Evolutionary conservation across 1,284 basidiomycete genomes (phyloP).

Genomic region (Ganoderma resinaceum): DNA sequence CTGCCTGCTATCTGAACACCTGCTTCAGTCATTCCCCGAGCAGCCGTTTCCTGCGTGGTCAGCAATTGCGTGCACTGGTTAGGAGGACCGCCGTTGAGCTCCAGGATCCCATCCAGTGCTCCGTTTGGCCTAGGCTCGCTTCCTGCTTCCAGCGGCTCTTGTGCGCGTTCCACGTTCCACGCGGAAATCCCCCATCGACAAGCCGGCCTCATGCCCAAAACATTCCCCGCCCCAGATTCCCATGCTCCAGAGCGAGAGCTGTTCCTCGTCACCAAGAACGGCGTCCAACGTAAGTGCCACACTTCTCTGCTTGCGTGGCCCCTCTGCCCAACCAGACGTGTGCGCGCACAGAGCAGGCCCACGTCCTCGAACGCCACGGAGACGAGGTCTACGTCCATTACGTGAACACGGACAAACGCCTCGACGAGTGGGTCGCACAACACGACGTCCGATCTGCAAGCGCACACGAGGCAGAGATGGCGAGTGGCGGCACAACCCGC

Average conservation of each 20-base stretch:
- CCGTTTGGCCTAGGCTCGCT: conserved; percentile 14
- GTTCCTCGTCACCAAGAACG: conserved; percentile 48
- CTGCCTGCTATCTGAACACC: background rate
- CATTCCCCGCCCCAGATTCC: conserved; percentile 32
- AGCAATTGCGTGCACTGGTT: background rate
- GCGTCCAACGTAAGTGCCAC: conserved; percentile 50
- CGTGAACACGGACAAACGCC: conserved; percentile 70
- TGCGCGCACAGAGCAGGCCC: conserved; percentile 49
- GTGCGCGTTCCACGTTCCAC: conserved; percentile 14
- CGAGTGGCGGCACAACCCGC: conserved; percentile 29
- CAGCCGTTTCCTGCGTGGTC: background rate
- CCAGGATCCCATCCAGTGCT: conserved; percentile 19
- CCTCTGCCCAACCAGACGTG: conserved; percentile 8
- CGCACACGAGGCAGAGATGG: conserved; percentile 29
- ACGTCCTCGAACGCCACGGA: conserved; percentile 55
- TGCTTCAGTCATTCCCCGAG: background rate
- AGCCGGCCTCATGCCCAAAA: conserved; percentile 36
- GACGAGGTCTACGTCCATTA: conserved; percentile 74
- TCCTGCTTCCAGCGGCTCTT: conserved; percentile 14
- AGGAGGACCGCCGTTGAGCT: background rate
- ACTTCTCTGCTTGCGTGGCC: background rate
- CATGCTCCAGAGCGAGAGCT: conserved; percentile 29
- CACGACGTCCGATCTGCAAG: conserved; percentile 43
- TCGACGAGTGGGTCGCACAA: conserved; percentile 78
- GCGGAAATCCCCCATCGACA: conserved; percentile 18